These are phyloP conservation scores for Pseudocercospora ulei DNA, from an alignment of 2,329 filamentous ascomycete species.

Conservation along the genomic window DNA sequence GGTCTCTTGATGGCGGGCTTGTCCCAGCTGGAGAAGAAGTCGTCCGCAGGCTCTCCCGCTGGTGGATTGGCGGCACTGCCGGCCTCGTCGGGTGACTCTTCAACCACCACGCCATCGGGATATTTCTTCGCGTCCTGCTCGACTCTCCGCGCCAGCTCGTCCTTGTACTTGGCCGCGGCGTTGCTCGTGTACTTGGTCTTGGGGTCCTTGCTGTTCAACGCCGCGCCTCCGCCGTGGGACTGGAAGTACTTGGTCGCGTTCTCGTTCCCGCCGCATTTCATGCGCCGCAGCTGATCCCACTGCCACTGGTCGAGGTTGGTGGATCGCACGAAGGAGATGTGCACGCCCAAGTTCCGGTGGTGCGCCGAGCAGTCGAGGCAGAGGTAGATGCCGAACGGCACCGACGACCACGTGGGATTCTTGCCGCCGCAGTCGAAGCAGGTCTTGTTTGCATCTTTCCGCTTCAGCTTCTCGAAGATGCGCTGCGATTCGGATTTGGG, in stretches of 20 bases:
- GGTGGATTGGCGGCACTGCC: constrained; percentile 57
- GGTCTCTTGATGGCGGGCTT: constrained; percentile 95
- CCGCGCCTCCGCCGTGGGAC: constrained; percentile 85
- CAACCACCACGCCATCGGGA: constrained; percentile 75
- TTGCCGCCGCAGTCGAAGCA: constrained; percentile 98
- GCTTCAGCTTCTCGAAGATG: constrained; percentile 95
- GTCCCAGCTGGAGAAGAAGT: constrained; percentile 99
- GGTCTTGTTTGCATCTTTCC: constrained; percentile 91
- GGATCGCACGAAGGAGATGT: constrained; percentile 97
- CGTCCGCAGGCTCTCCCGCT: constrained; percentile 71
- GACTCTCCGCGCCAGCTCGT: constrained; percentile 79
- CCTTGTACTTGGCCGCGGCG: constrained; percentile 95
- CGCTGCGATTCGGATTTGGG: constrained; percentile 91
- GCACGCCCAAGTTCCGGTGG: constrained; percentile 93
- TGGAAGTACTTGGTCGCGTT: constrained; percentile 98
- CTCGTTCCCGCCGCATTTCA: constrained; percentile 98
- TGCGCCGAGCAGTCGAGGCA: constrained; percentile 96
- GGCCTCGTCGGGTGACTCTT: constrained; percentile 53
- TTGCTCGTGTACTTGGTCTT: constrained; percentile 95
- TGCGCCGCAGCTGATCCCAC: constrained; percentile 93
- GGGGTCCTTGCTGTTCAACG: constrained; percentile 87
- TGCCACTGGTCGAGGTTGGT: constrained; percentile 98
- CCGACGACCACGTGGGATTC: constrained; percentile 94
- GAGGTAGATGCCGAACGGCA: constrained; percentile 87
- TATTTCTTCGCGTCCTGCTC: constrained; percentile 76